Percentiles rank a stretch among this genome's conserved stretches.
Conservation (phyloP, 2,329 filamentous ascomycete genomes). For the Aspergillus niger region DNA sequence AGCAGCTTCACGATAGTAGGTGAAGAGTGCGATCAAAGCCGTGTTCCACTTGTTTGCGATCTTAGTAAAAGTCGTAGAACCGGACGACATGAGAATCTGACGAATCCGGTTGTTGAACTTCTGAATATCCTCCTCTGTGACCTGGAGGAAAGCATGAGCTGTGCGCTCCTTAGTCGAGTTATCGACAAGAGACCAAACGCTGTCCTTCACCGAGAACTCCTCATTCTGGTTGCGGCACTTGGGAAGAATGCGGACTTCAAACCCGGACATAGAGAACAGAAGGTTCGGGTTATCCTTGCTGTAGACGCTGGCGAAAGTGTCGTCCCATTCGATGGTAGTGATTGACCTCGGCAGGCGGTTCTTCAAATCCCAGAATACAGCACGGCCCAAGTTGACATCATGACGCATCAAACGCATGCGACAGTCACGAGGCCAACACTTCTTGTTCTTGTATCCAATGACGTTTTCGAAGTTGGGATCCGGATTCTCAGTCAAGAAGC, state of each 20-base stretch:
- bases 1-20: constrained; percentile 96
- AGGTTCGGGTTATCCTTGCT: constrained; percentile 97
- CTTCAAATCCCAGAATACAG: constrained; percentile 99
- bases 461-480: constrained; percentile 99
- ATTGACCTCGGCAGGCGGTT: constrained; percentile 92
- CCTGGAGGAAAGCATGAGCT: constrained; percentile 94
- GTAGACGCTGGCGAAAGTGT: constrained; percentile 97
- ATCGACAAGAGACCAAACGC: constrained; percentile 95
- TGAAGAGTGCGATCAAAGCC: constrained; percentile 92
- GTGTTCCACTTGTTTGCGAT: constrained; percentile 99
- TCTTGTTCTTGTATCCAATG: constrained; percentile 98
- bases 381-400: constrained; percentile 94
- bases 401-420: constrained; percentile 98
- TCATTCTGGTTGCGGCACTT: constrained; percentile 95
- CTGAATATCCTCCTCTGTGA: constrained; percentile 95
- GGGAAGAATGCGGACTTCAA: constrained; percentile 93
- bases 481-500: constrained; percentile 95
- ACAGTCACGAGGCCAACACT: constrained; percentile 97
- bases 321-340: constrained; percentile 98
- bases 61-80: constrained; percentile 99
- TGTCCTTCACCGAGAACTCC: constrained; percentile 96
- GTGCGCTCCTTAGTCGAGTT: constrained; percentile 97
- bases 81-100: constrained; percentile 98
- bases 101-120: constrained; percentile 99
- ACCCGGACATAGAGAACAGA: constrained; percentile 96